A percentile compares a stretch with the other conserved stretches of the same genome.
Evolutionary conservation across 1,139 yeast species (phyloP).

Genomic region (Pichia sp.): DNA sequence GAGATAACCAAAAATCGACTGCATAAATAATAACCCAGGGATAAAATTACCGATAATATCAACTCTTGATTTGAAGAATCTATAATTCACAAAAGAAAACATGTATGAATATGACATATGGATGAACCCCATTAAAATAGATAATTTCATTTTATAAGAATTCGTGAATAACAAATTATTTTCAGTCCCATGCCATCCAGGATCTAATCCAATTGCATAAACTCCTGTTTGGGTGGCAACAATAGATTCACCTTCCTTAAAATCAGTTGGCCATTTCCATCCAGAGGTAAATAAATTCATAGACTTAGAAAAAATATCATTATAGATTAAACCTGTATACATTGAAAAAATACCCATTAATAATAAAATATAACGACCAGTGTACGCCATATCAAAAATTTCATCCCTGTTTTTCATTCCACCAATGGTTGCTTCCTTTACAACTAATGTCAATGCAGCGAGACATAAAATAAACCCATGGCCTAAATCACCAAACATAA

Average conservation of each 20-base stretch:
- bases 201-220: slow-evolving; percentile 83
- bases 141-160: slow-evolving; percentile 93
- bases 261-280: slow-evolving; percentile 84
- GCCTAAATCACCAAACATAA: slow-evolving; percentile 98
- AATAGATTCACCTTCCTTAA: slow-evolving; percentile 56
- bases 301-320: slow-evolving; percentile 86
- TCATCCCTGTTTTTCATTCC: slow-evolving; percentile 75
- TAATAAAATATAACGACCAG: slow-evolving; percentile 82
- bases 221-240: slow-evolving; percentile 57
- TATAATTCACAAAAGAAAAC: slow-evolving; percentile 77
- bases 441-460: slow-evolving; percentile 64
- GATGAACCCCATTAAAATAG: slow-evolving; percentile 87
- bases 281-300: slow-evolving; percentile 82
- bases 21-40: slow-evolving; percentile 93
- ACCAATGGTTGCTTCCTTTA: slow-evolving; percentile 60
- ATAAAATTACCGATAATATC: slow-evolving; percentile 90
- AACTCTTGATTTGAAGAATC: slow-evolving; percentile 64
- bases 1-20: slow-evolving; percentile 88
- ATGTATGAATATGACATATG: slow-evolving; percentile 91
- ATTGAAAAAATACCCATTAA: slow-evolving; percentile 92
- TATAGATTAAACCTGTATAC: slow-evolving; percentile 88
- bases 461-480: slow-evolving; percentile 79
- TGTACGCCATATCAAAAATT: slow-evolving; percentile 91
- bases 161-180: slow-evolving; percentile 84
- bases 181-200: slow-evolving; percentile 96